A percentile compares a stretch with the other conserved stretches of the same genome.
Conservation (phyloP, 1,284 basidiomycete genomes). For the Wolfiporia cocos region DNA sequence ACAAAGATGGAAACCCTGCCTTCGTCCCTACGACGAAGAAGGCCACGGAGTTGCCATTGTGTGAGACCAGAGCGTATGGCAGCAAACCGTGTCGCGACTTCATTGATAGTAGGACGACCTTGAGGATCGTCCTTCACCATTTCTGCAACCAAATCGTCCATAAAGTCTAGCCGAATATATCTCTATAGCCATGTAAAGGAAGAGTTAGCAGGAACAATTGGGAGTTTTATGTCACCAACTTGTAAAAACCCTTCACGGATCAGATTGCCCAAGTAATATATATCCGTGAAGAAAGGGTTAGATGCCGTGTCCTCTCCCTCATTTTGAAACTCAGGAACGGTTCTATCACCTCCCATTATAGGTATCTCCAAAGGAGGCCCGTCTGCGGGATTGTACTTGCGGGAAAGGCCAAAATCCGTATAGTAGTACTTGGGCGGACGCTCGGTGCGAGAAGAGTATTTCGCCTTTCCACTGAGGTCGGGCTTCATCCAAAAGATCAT, state of each 20-base stretch:
- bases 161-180: not conserved
- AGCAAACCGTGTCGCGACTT: not conserved
- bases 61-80: not conserved
- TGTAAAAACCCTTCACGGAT: conserved; percentile 20
- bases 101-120: not conserved
- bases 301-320: conserved; percentile 8
- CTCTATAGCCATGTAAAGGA: not conserved
- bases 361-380: conserved; percentile 6
- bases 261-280: conserved; percentile 23
- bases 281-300: conserved; percentile 22
- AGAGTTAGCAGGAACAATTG: not conserved
- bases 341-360: conserved; percentile 6
- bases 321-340: not conserved
- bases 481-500: not conserved
- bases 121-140: not conserved
- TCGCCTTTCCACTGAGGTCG: conserved; percentile 4
- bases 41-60: not conserved
- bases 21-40: not conserved
- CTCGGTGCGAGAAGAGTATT: conserved; percentile 5
- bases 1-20: not conserved
- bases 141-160: not conserved
- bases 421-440: conserved; percentile 12
- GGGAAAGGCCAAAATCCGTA: conserved; percentile 15
- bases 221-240: conserved; percentile 3
- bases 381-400: conserved; percentile 5